Base-by-base conservation (phyloP, 805 yeast species). In the Candida maltosa region DNA sequence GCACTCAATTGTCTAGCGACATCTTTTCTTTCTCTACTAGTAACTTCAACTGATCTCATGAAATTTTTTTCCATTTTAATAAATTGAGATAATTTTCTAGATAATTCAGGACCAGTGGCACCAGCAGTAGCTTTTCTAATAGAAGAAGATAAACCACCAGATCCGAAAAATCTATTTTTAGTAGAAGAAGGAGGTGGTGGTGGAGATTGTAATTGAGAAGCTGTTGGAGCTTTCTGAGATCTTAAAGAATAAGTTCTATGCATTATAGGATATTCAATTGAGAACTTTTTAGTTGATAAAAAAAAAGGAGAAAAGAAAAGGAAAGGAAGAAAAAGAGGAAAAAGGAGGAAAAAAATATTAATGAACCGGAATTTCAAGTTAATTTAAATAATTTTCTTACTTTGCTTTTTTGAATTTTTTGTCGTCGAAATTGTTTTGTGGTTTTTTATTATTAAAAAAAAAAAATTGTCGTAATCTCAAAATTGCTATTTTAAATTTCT, bases 201-300 rank as follows among this genome's bases (percentile, higher is more conserved):
- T 22, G 97, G 97, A 33, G 85, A 76, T 61, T 83, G 89, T 66
- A 91, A 67, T 69, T 91, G 96, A 48, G 96, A 78, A 41, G 97
- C 97, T 39, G 98, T 89, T 44, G 98, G 98, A 26, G 97, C 97
- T 67, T 96, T 85, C 38, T 83, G 64, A 52, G 88, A 81, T 78
- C 98, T 88, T 68, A 91, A 75, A 23, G 98, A 91, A 70, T 93
- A 93, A 33, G 98, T 91, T 82, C 97, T 85, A 76, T 91, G 97
- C 98, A 93, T 93, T 24, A 11, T 37, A n/a, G 12, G 18, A 7
- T n/a, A n/a, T n/a, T n/a, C n/a, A n/a, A n/a, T n/a, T n/a, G n/a
- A 16, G 15, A 26, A 11, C 11, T 11, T 12, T 11, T 11, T 22
- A 12, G 25, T 22, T 10, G 6, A 16, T 7, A 26, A 17, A n/a